Base-by-base conservation (phyloP, 371 early-diverging fungal genomes). In the Coemansia sp. region DNA sequence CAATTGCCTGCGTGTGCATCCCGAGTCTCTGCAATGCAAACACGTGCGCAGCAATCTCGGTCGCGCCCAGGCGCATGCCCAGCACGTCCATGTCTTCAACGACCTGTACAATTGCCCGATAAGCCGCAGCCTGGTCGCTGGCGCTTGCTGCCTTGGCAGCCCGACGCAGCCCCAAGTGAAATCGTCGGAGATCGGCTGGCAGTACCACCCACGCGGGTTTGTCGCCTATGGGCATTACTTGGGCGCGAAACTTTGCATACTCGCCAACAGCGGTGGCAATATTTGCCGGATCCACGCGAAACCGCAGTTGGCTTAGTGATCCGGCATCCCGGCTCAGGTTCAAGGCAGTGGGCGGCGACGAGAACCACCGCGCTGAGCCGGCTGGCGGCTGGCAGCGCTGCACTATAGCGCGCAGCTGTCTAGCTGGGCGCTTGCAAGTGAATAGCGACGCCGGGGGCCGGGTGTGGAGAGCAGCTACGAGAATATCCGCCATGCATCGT, bases 11-110 rank as follows among this genome's bases (percentile, higher is more conserved):
- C 6, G 26, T 5, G 55, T 69, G 40, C 39, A 30, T 26, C 5
- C 61, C 61, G 4, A 68, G 58, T 9, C 11, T 30, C 9, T 43
- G 38, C 26, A 40, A 42, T 3, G 70, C 70, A n/a, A 40, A 60
- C 26, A 70, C 52, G 4, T 41, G 51, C 0, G 64, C 64, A 3
- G 59, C 64, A 6, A 53, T 42, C 57, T 73, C 73, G 2, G 73
- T 73, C 34, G 73, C 73, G 3, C 73, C 73, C 6, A 73, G 50
- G 0, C 65, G 61, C 42, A 73, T 47, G 0, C 61, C 70, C 34
- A 63, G 34, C 43, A 14, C 32, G 39, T 42, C 51, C 70, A 73
- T 73, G 20, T 73, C 70, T 10, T 57, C 65, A 16, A 73, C 45
- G 2, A 57, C 53, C 16, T 40, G 41, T 2, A 60, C 55, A 1